Evolutionary conservation across 2,329 filamentous ascomycete genomes (phyloP).

Genomic region (Ophiostoma pallidulum): DNA sequence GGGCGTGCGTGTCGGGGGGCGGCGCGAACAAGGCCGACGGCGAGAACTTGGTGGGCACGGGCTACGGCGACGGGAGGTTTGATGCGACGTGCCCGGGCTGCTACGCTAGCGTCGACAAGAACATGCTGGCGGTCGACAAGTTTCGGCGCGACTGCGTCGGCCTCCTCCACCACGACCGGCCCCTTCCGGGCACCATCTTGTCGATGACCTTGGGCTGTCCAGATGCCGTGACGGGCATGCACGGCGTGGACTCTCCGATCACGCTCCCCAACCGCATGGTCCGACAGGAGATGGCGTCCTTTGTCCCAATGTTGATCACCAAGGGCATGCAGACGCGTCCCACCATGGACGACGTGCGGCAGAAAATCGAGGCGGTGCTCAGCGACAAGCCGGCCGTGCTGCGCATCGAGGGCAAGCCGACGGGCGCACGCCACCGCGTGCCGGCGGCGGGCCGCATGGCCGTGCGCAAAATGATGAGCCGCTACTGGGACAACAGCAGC

Average conservation of each 20-base stretch:
- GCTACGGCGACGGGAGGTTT: slow-evolving; percentile 54
- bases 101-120: slow-evolving; percentile 39
- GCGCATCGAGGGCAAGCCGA: slow-evolving; percentile 30
- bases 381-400: slow-evolving; percentile 28
- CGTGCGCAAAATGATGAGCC: slow-evolving; percentile 57
- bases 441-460: too few relatives aligned
- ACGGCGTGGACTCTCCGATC: slow-evolving; percentile 20
- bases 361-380: slow-evolving; percentile 39
- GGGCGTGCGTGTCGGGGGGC: too few relatives aligned
- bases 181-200: slow-evolving; percentile 62
- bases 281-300: slow-evolving; percentile 14
- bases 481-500: slow-evolving; percentile 60
- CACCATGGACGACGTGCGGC: slow-evolving; percentile 42
- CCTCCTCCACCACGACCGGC: slow-evolving; percentile 36
- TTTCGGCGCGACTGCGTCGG: slow-evolving; percentile 47
- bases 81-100: slow-evolving; percentile 42
- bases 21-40: neutral
- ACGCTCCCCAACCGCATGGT: slow-evolving; percentile 52
- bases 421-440: too few relatives aligned
- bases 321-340: slow-evolving; percentile 21
- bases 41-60: slow-evolving; percentile 36
- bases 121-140: slow-evolving; percentile 50
- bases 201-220: slow-evolving; percentile 43
- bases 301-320: slow-evolving; percentile 27
- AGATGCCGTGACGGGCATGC: slow-evolving; percentile 21